A percentile compares a stretch with the other conserved stretches of the same genome.
Conservation (phyloP, 2,329 filamentous ascomycete species). For the Fusarium bulbicola region DNA sequence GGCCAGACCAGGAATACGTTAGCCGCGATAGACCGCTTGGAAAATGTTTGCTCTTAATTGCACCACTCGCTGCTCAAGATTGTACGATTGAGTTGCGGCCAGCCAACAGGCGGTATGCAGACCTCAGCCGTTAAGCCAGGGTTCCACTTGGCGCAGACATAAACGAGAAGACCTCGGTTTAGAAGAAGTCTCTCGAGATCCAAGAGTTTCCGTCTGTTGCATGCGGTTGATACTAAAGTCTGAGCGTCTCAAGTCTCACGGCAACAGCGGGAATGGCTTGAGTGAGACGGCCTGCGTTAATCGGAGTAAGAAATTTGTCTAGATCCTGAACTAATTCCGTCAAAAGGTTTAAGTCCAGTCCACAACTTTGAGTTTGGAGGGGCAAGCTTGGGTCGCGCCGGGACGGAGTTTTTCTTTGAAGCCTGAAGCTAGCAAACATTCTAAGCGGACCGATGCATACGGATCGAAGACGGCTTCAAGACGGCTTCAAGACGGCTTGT, state of each 20-base stretch:
- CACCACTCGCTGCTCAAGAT: not conserved
- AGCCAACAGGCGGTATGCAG: conserved; percentile 35
- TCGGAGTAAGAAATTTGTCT: not conserved
- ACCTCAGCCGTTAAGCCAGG: conserved; percentile 18
- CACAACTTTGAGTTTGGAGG: not conserved
- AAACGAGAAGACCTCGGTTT: not conserved
- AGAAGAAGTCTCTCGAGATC: not conserved
- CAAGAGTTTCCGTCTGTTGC: not conserved
- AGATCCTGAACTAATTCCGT: conserved; percentile 27
- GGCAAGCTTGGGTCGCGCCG: conserved; percentile 6
- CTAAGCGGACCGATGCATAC: conserved; percentile 24
- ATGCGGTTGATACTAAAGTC: not conserved
- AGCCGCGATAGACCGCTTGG: conserved; percentile 13
- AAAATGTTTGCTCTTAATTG: conserved; percentile 12
- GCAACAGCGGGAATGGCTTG: conserved; percentile 33
- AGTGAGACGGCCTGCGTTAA: conserved; percentile 4
- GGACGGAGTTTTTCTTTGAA: conserved; percentile 19
- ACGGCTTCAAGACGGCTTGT: conserved; percentile 17
- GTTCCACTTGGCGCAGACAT: conserved; percentile 24
- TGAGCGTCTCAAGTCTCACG: conserved; percentile 7
- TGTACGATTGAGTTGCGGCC: conserved; percentile 23
- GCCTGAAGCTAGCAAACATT: conserved; percentile 26
- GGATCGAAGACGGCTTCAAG: conserved; percentile 10
- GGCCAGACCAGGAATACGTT: not conserved
- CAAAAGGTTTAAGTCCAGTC: conserved; percentile 6